Percentiles rank a stretch among this genome's conserved stretches.
Evolutionary conservation across 2,329 filamentous ascomycete species (phyloP).

Genomic region (Colletotrichum sp.): DNA sequence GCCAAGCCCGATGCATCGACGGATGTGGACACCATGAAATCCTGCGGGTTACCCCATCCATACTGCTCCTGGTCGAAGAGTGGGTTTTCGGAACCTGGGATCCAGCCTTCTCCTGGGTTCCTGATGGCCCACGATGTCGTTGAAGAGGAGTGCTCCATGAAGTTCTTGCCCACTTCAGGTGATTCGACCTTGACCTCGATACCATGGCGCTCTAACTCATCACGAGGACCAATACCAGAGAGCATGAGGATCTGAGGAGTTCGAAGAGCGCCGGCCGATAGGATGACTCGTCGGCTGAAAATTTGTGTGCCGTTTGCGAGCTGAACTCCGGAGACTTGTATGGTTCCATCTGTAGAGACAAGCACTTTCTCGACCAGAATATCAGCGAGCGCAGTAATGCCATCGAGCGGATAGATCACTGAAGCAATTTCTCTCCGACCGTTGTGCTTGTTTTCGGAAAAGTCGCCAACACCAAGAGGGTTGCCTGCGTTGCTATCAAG

Average conservation of each 20-base stretch:
- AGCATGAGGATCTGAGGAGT: not conserved
- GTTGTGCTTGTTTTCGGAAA: not conserved
- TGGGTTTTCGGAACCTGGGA: not conserved
- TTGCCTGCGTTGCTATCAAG: not conserved
- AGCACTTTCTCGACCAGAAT: not conserved
- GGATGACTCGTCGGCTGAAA: rapidly evolving
- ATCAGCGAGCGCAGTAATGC: not conserved
- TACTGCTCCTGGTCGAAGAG: not conserved
- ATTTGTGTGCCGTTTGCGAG: not conserved
- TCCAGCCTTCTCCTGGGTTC: not conserved
- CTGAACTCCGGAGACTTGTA: not conserved
- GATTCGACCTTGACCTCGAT: not conserved
- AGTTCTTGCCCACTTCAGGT: not conserved
- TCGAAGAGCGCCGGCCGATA: not conserved
- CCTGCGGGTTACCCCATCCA: not conserved
- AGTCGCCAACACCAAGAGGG: not conserved
- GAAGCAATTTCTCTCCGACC: not conserved
- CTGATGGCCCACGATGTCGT: not conserved
- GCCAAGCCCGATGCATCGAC: not conserved
- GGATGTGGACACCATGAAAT: not conserved
- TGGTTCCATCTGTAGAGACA: rapidly evolving
- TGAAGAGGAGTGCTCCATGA: not conserved
- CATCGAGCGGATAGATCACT: not conserved
- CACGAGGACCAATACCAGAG: not conserved
- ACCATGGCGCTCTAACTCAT: not conserved